Conservation (phyloP, 176 grass and related monocot species). For the Rhynchospora breviuscula region DNA sequence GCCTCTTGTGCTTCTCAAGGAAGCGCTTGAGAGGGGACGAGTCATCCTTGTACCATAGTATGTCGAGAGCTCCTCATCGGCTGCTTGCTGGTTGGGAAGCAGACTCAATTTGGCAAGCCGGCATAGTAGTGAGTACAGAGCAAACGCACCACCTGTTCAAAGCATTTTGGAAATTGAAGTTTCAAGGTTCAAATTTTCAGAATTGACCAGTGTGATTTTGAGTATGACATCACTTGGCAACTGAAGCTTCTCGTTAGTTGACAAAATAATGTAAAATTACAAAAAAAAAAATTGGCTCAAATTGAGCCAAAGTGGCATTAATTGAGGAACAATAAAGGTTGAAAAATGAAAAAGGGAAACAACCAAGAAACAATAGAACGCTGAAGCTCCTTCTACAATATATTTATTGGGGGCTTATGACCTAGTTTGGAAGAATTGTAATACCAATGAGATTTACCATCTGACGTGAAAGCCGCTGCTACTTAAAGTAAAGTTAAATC, state of each 20-base stretch:
- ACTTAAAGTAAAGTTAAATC: background rate
- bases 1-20: no score
- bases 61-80: no score
- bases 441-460: background rate
- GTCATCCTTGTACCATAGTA: no score
- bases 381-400: background rate
- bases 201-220: conserved; percentile 57
- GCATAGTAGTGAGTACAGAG: no score
- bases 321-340: no score
- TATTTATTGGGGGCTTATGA: background rate
- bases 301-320: background rate
- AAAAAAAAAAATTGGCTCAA: background rate
- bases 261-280: background rate
- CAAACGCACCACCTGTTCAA: no score
- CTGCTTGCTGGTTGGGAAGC: no score
- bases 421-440: background rate
- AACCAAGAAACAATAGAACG: background rate
- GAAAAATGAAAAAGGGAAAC: background rate
- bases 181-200: background rate
- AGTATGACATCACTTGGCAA: conserved; percentile 67
- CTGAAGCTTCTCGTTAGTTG: background rate
- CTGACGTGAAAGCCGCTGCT: background rate
- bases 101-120: no score
- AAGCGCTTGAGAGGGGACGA: no score
- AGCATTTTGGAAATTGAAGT: no score